phyloP scores from a whole-genome alignment of 495 filamentous ascomycete genomes.

The Penicillium maclennaniae region DNA sequence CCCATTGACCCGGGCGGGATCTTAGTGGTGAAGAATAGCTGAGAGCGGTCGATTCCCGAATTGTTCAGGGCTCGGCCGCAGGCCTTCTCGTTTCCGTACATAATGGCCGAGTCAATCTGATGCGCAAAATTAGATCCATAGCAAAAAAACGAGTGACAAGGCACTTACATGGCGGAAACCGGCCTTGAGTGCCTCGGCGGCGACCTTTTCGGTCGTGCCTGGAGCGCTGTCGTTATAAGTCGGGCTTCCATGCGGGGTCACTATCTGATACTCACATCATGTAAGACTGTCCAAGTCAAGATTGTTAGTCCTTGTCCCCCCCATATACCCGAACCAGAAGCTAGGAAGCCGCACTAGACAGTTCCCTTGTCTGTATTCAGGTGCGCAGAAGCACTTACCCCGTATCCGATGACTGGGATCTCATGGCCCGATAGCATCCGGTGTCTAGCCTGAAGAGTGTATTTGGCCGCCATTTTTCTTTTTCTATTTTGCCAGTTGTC shows the following conservation, averaged over 20 bases:
- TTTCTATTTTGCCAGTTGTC: slow-evolving; percentile 2
- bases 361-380: neutral
- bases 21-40: slow-evolving; percentile 57
- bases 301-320: neutral
- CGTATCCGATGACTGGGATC: slow-evolving; percentile 74
- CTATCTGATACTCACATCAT: slow-evolving; percentile 54
- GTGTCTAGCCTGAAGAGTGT: slow-evolving; percentile 30
- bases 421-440: slow-evolving; percentile 70
- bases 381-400: slow-evolving; percentile 43
- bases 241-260: neutral
- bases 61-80: slow-evolving; percentile 47
- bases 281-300: slow-evolving; percentile 53
- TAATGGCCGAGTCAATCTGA: slow-evolving; percentile 58
- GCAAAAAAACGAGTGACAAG: too few relatives aligned
- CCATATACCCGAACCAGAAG: neutral
- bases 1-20: slow-evolving; percentile 49
- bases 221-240: slow-evolving; percentile 39
- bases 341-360: neutral
- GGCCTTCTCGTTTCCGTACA: slow-evolving; percentile 52
- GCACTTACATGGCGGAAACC: slow-evolving; percentile 60
- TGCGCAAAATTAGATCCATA: neutral
- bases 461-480: slow-evolving; percentile 29
- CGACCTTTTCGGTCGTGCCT: slow-evolving; percentile 48
- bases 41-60: slow-evolving; percentile 39
- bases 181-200: slow-evolving; percentile 57